These are phyloP conservation scores for Pseudogymnoascus sp. DNA, from an alignment of 2,329 filamentous ascomycete genomes.

Conservation along the genomic window DNA sequence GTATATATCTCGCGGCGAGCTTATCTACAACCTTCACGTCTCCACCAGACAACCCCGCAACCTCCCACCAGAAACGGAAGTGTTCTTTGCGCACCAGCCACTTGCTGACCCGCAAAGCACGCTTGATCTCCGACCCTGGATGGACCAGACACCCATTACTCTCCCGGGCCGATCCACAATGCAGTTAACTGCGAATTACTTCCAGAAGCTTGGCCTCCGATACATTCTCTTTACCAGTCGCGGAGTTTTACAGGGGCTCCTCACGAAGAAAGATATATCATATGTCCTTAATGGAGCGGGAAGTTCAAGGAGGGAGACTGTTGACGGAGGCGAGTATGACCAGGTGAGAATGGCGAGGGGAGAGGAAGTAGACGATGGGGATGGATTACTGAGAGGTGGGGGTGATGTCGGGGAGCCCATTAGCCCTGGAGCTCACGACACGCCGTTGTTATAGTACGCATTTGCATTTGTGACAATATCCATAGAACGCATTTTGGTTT, in stretches of 20 bases:
- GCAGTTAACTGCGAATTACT: conserved; percentile 83
- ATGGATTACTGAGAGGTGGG: conserved; percentile 34
- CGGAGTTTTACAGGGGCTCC: conserved; percentile 70
- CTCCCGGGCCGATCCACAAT: conserved; percentile 68
- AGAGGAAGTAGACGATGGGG: conserved; percentile 34
- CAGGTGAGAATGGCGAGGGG: conserved; percentile 32
- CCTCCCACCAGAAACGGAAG: conserved; percentile 63
- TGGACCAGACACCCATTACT: conserved; percentile 97
- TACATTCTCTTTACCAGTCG: conserved; percentile 84
- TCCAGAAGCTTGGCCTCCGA: conserved; percentile 84
- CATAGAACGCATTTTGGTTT: neutral
- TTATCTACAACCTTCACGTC: conserved; percentile 68
- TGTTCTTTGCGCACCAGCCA: conserved; percentile 76
- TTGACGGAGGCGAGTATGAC: conserved; percentile 24
- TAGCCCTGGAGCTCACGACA: neutral
- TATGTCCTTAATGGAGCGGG: conserved; percentile 77
- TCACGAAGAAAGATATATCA: conserved; percentile 98
- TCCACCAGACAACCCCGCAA: conserved; percentile 48
- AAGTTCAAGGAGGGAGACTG: conserved; percentile 42
- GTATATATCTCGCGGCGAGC: conserved; percentile 88
- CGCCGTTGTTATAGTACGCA: conserved; percentile 8
- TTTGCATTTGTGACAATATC: neutral
- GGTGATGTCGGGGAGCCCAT: conserved; percentile 23
- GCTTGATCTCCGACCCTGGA: conserved; percentile 90
- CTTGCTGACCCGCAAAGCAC: conserved; percentile 69